A percentile compares a stretch with the other conserved stretches of the same genome.
These are phyloP conservation scores for Kickxella alabastrina DNA, from an alignment of 192 early-diverging fungal species.

Conservation along the genomic window DNA sequence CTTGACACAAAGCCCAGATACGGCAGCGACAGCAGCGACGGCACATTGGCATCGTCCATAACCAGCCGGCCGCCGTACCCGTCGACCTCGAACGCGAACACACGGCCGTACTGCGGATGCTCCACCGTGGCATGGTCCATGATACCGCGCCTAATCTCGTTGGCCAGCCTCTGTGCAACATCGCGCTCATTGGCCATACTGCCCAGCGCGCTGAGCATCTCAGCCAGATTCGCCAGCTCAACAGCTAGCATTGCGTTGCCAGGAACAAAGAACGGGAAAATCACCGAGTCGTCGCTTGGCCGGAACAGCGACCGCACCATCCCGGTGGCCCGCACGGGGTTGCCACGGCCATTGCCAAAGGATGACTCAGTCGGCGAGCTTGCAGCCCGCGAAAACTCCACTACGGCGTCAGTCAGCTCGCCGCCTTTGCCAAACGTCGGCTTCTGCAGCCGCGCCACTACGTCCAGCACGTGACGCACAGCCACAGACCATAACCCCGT, in stretches of 20 bases:
- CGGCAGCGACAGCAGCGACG: constrained; percentile 56
- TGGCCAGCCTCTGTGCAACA: constrained; percentile 30
- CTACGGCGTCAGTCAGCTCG: constrained; percentile 16
- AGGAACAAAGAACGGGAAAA: constrained; percentile 59
- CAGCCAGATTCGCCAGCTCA: constrained; percentile 46
- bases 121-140: constrained; percentile 39
- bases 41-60: constrained; percentile 68
- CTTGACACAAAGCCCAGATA: constrained; percentile 52
- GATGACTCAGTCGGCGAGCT: constrained; percentile 42
- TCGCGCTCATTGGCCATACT: constrained; percentile 12
- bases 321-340: constrained; percentile 32
- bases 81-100: constrained; percentile 63
- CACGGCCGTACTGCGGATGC: constrained; percentile 49
- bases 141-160: constrained; percentile 53
- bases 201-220: constrained; percentile 23
- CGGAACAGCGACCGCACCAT: constrained; percentile 54
- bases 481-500: constrained; percentile 41
- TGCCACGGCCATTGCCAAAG: constrained; percentile 42
- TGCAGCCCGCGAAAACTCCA: constrained; percentile 31
- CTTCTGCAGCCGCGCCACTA: constrained; percentile 45
- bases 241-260: constrained; percentile 62
- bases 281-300: constrained; percentile 58
- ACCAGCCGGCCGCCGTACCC: constrained; percentile 58
- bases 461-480: constrained; percentile 27
- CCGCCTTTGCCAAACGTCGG: constrained; percentile 39